Base-by-base conservation (phyloP, 139 green algal species). In the Micromonas commoda region DNA sequence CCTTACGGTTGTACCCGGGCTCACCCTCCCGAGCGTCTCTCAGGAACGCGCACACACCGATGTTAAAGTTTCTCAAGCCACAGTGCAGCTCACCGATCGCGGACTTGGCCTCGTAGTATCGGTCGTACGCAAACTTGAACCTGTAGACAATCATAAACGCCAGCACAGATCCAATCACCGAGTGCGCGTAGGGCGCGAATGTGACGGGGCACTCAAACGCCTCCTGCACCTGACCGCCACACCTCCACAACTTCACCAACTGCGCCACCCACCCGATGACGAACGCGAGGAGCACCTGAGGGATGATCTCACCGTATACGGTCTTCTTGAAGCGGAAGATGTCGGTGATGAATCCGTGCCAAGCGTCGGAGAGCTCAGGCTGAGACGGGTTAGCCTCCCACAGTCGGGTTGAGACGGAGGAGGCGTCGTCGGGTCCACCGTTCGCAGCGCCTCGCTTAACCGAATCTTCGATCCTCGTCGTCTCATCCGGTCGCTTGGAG, bases 21-120 rank as follows among this genome's bases (percentile, higher is more conserved):
- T 77, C 70, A 37, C 38, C 37, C 70, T 64, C 20, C 32, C 21
- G 39, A 16, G 70, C n/a, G 23, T 33, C 28, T 20, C 65, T 29
- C 24, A 76, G 32, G 35, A 68, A 72, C 3, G 66, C 64, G 32
- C 28, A 51, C 51, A 53, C 57, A 0, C 38, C 60, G 29, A 72
- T 76, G 26, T 57, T 73, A 16, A 68, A 35, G 6, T 76, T 81
- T 20, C 38, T 29, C 64, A 72, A 33, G 20, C 64, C 28, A 0
- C 69, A 28, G 68, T 63, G 33, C 2, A 76, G 13, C 31, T 57
- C 26, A 33, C 65, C 35, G 2, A 76, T 21, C 64, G 24, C 37
- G 37, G 19, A 16, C 51, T 81, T 81, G 19, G 76, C 76, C 65
- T 81, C 76, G 34, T 81, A 76, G 37, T 66, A 81, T 6, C 26